phyloP scores from a whole-genome alignment of 345 rosid genomes.

The Rhizophora apiculata region DNA sequence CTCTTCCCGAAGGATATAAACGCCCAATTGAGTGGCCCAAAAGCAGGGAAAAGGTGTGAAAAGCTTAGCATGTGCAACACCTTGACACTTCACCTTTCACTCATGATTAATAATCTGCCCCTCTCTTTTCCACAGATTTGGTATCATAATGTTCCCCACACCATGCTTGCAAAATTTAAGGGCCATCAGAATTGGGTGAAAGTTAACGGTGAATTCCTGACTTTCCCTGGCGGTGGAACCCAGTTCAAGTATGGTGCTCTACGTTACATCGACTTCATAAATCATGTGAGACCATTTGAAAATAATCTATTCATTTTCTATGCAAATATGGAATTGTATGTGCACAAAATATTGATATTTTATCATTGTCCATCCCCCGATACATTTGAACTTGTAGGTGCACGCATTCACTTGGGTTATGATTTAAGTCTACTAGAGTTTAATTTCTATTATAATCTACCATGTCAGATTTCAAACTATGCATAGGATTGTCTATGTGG shows the following conservation, averaged over 20 bases:
- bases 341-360: no score
- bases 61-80: background rate
- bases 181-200: conserved; percentile 99
- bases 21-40: conserved; percentile 82
- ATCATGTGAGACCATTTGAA: conserved; percentile 47
- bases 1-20: conserved; percentile 83
- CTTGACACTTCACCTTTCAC: background rate
- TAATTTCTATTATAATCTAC: no score
- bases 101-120: conserved; percentile 4
- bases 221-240: conserved; percentile 99
- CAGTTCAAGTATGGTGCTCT: conserved; percentile 92
- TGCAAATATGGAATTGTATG: no score
- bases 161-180: conserved; percentile 81
- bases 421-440: no score
- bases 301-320: background rate
- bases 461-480: no score
- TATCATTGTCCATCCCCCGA: no score
- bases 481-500: no score
- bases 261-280: conserved; percentile 88
- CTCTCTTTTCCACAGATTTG: conserved; percentile 57
- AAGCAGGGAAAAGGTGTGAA: conserved; percentile 86
- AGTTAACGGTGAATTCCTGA: conserved; percentile 83
- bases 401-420: no score
- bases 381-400: no score
- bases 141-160: conserved; percentile 89